Evolutionary conservation across 2,329 filamentous ascomycete genomes (phyloP).

Genomic region (Clarireedia monteithiana): DNA sequence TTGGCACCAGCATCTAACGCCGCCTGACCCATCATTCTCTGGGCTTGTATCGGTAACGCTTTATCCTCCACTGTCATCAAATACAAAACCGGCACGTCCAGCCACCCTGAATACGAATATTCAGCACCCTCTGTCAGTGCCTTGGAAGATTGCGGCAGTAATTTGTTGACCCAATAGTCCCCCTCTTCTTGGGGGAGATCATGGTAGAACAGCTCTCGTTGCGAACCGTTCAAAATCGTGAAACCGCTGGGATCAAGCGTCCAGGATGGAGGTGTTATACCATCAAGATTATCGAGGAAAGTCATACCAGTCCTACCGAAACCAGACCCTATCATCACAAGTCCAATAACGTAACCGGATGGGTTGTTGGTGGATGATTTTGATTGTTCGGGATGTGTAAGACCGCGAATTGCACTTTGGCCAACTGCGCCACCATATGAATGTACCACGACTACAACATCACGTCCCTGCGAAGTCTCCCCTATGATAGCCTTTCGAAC

Average conservation of each 20-base stretch:
- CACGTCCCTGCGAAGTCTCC: conserved; percentile 29
- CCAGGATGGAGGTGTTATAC: conserved; percentile 33
- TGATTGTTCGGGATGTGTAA: conserved; percentile 23
- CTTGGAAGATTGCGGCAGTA: conserved; percentile 33
- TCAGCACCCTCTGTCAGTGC: conserved; percentile 34
- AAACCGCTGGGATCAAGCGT: conserved; percentile 33
- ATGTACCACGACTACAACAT: conserved; percentile 37
- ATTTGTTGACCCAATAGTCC: conserved; percentile 32
- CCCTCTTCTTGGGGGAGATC: conserved; percentile 35
- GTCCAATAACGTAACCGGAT: conserved; percentile 31
- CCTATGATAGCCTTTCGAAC: conserved; percentile 28
- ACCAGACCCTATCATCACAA: conserved; percentile 33
- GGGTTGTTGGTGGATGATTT: neutral
- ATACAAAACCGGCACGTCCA: conserved; percentile 29
- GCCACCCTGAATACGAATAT: conserved; percentile 23
- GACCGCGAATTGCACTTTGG: conserved; percentile 34
- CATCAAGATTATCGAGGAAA: conserved; percentile 33
- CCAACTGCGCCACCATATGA: conserved; percentile 36
- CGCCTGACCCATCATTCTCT: conserved; percentile 31
- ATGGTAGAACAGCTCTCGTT: conserved; percentile 37
- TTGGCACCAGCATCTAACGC: conserved; percentile 30
- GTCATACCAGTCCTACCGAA: conserved; percentile 29
- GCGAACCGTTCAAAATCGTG: conserved; percentile 28
- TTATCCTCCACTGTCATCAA: conserved; percentile 34
- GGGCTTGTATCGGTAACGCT: conserved; percentile 31